phyloP scores from a whole-genome alignment of 2,329 filamentous ascomycete species.

The Leptodontidium sp. region DNA sequence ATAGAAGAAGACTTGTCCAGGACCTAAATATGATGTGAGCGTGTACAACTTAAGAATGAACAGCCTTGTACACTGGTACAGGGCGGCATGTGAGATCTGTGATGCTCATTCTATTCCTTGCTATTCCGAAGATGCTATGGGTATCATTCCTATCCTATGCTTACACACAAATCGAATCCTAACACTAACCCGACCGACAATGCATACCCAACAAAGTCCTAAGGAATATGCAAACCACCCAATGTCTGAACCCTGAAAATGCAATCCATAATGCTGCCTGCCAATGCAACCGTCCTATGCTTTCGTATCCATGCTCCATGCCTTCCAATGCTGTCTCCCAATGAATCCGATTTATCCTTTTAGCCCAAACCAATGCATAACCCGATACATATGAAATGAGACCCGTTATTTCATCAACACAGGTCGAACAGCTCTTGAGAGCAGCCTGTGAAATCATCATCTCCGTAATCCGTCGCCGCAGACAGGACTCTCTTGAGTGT shows the following conservation, averaged over 20 bases:
- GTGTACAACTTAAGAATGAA: no score
- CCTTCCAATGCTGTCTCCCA: conserved; percentile 16
- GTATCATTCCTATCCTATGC: conserved; percentile 25
- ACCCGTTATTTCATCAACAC: conserved; percentile 20
- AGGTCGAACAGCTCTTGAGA: conserved; percentile 39
- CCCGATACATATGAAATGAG: conserved; percentile 1
- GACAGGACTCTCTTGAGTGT: conserved; percentile 31
- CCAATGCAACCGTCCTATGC: conserved; percentile 23
- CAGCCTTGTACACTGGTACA: neutral
- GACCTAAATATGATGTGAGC: neutral
- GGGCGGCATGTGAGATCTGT: neutral
- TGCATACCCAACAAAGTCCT: neutral
- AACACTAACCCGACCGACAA: neutral
- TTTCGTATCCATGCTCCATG: neutral
- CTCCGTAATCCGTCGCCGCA: conserved; percentile 44
- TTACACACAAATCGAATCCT: neutral
- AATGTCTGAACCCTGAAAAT: neutral
- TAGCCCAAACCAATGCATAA: conserved; percentile 18
- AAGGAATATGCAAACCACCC: conserved; percentile 21
- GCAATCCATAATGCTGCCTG: conserved; percentile 8
- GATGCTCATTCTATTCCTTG: neutral
- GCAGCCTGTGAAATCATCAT: conserved; percentile 42
- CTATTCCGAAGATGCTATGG: conserved; percentile 23
- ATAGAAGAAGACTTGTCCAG: neutral
- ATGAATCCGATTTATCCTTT: conserved; percentile 9